Conservation (phyloP, 208 protist species). For the Wallacemonas rigidus region DNA sequence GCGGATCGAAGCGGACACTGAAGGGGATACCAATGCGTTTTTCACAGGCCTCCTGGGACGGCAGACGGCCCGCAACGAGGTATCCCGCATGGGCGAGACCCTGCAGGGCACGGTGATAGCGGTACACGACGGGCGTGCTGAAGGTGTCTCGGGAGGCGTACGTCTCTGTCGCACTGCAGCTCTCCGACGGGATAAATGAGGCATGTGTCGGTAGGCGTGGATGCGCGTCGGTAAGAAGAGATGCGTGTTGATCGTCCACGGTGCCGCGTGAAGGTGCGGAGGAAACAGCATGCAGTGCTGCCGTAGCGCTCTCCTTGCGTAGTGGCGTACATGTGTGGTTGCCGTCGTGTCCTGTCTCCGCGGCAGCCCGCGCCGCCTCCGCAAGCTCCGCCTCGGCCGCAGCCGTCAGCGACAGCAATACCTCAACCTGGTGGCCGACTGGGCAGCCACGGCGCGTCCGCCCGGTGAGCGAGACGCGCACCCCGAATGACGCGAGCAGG, state of each 20-base stretch:
- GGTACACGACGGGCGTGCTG: slow-evolving; percentile 21
- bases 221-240: too few species aligned
- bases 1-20: slow-evolving; percentile 38
- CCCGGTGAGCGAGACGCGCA: slow-evolving; percentile 49
- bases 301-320: background rate
- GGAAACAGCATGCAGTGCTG: background rate
- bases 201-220: too few species aligned
- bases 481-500: slow-evolving; percentile 45
- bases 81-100: slow-evolving; percentile 44
- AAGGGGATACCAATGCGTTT: slow-evolving; percentile 12
- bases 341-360: background rate
- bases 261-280: background rate
- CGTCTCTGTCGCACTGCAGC: background rate
- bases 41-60: slow-evolving; percentile 11
- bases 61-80: slow-evolving; percentile 26
- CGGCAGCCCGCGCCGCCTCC: slow-evolving; percentile 5
- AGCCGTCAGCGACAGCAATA: slow-evolving; percentile 44
- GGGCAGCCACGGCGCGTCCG: slow-evolving; percentile 54
- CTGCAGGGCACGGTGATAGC: slow-evolving; percentile 47
- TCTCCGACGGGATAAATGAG: background rate
- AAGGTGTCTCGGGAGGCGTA: slow-evolving; percentile 26
- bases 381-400: slow-evolving; percentile 27
- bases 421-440: slow-evolving; percentile 25
- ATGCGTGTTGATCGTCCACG: too few species aligned
- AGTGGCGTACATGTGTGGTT: background rate